Evolutionary conservation across 148 eudicot genomes (phyloP).

Genomic region (Fagopyrum homotropicum): DNA sequence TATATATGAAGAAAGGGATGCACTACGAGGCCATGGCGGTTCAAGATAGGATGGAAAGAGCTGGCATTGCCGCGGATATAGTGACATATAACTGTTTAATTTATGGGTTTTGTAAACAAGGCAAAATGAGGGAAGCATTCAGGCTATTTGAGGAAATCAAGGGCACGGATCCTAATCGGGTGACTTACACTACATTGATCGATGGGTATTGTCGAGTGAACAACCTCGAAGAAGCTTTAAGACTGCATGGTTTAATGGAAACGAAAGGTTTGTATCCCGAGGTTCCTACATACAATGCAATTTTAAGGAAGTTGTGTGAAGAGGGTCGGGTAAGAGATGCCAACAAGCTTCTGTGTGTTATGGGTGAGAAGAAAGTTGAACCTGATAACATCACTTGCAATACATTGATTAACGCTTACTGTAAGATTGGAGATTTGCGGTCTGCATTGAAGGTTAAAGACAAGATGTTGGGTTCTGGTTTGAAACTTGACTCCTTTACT

Average conservation of each 20-base stretch:
- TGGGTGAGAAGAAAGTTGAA: slow-evolving; percentile 69
- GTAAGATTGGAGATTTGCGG: slow-evolving; percentile 77
- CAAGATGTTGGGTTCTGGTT: slow-evolving; percentile 69
- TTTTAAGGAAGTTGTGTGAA: slow-evolving; percentile 71
- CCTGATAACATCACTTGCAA: slow-evolving; percentile 87
- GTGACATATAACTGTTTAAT: slow-evolving; percentile 77
- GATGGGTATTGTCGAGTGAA: slow-evolving; percentile 84
- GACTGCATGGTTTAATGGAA: slow-evolving; percentile 51
- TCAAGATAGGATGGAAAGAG: slow-evolving; percentile 73
- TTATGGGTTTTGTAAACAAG: slow-evolving; percentile 70
- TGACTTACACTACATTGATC: slow-evolving; percentile 78
- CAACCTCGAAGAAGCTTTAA: slow-evolving; percentile 54
- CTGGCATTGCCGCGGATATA: slow-evolving; percentile 61
- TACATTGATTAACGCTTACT: slow-evolving; percentile 82
- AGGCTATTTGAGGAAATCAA: slow-evolving; percentile 66
- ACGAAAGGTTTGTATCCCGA: slow-evolving; percentile 54
- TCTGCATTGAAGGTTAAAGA: slow-evolving; percentile 58
- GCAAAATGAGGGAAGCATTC: slow-evolving; percentile 82
- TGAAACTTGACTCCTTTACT: slow-evolving; percentile 58
- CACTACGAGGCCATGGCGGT: slow-evolving; percentile 77
- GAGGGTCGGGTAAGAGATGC: slow-evolving; percentile 78
- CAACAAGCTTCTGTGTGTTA: slow-evolving; percentile 65
- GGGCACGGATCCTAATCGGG: slow-evolving; percentile 55
- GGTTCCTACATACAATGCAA: slow-evolving; percentile 70
- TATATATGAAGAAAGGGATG: slow-evolving; percentile 76